phyloP scores from a whole-genome alignment of 768 basidiomycete genomes.

The Termitomyces sp. region DNA sequence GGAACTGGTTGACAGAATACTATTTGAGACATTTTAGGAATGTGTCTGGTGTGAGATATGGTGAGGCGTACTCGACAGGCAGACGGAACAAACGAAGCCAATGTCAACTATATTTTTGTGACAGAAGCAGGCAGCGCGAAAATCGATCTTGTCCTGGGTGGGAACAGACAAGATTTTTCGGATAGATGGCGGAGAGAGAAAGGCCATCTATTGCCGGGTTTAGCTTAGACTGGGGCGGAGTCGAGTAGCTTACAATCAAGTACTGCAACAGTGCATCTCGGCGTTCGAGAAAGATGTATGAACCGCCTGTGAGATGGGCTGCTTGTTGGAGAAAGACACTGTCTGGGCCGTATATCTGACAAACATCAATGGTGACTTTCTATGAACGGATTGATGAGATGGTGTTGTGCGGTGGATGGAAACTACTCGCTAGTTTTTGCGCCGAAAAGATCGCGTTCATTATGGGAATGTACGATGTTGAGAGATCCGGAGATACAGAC shows the following conservation, averaged over 20 bases:
- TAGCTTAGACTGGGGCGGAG: conserved; percentile 1
- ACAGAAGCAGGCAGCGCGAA: conserved; percentile 97
- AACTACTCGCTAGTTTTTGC: conserved; percentile 78
- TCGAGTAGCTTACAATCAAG: conserved; percentile 53
- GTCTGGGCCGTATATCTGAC: conserved; percentile 86
- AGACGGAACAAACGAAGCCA: conserved; percentile 98
- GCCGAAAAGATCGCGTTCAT: conserved; percentile 99
- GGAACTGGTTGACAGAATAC: conserved; percentile 94
- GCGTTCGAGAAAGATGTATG: conserved; percentile 82
- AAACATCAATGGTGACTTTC: conserved; percentile 97
- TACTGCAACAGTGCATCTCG: conserved; percentile 90
- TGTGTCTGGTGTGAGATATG: conserved; percentile 2
- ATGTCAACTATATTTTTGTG: conserved; percentile 96
- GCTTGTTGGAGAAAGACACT: conserved; percentile 98
- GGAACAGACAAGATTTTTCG: conserved; percentile 80
- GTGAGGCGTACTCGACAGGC: conserved; percentile 83
- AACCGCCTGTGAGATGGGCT: conserved; percentile 90
- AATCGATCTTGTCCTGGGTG: conserved; percentile 93
- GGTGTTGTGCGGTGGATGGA: not conserved
- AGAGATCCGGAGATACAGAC: conserved; percentile 88
- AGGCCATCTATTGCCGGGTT: conserved; percentile 67
- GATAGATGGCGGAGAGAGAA: conserved; percentile 51
- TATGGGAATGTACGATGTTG: conserved; percentile 91
- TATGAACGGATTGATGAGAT: conserved; percentile 26
- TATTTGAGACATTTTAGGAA: conserved; percentile 24